A percentile compares a stretch with the other conserved stretches of the same genome.
These are phyloP conservation scores for Chaetothyriales sp. DNA, from an alignment of 2,329 filamentous ascomycete species.

Conservation along the genomic window DNA sequence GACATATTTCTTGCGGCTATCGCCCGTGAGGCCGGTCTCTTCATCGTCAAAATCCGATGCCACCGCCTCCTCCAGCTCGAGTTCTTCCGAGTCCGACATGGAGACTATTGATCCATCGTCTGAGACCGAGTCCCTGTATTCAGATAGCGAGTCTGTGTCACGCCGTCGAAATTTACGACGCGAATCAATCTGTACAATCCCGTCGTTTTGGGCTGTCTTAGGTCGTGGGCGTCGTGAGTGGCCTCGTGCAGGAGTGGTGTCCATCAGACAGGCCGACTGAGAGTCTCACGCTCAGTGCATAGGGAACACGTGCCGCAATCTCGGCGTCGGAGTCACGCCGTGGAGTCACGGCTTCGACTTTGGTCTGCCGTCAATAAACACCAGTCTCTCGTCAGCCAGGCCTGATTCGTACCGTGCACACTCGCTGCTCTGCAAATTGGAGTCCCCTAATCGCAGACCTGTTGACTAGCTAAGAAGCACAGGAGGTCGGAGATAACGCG, in stretches of 20 bases:
- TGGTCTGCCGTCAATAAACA: background rate
- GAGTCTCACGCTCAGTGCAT: background rate
- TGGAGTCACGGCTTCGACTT: background rate
- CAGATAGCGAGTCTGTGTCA: slow-evolving; percentile 14
- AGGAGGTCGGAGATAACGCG: too few species aligned
- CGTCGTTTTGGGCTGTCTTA: background rate
- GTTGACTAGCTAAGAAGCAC: too few species aligned
- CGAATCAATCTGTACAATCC: slow-evolving; percentile 3
- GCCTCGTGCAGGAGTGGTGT: background rate
- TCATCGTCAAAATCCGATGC: slow-evolving; percentile 70
- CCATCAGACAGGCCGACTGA: background rate
- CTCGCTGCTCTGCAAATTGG: too few species aligned
- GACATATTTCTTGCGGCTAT: slow-evolving; percentile 56
- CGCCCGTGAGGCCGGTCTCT: slow-evolving; percentile 69
- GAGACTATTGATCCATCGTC: slow-evolving; percentile 23
- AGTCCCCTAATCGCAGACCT: too few species aligned
- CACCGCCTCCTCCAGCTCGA: slow-evolving; percentile 44
- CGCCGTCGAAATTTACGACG: slow-evolving; percentile 17
- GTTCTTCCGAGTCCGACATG: slow-evolving; percentile 37
- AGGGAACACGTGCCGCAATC: background rate
- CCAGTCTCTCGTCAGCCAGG: too few species aligned
- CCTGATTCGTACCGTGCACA: too few species aligned
- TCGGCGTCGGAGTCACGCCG: background rate
- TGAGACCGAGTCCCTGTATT: slow-evolving; percentile 10
- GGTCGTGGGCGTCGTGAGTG: background rate